Evolutionary conservation across 2,329 filamentous ascomycete species (phyloP).

Genomic region (Coniochaeta pulveracea): DNA sequence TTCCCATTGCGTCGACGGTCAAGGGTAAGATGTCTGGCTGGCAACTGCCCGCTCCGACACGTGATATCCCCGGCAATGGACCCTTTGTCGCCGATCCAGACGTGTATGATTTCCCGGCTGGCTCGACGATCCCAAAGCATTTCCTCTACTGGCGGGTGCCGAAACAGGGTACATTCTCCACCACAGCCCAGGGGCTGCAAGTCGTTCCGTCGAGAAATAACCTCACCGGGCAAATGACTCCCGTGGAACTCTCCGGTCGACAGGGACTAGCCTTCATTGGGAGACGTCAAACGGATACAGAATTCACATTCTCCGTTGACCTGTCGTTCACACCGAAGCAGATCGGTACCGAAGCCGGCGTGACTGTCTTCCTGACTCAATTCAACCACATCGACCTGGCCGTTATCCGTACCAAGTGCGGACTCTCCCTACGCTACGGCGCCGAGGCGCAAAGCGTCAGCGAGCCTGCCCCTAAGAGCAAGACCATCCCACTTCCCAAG

Average conservation of each 20-base stretch:
- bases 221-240: conserved; percentile 13
- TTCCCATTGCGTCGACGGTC: conserved; percentile 32
- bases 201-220: conserved; percentile 17
- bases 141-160: conserved; percentile 22
- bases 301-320: conserved; percentile 20
- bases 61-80: conserved; percentile 24
- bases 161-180: conserved; percentile 12
- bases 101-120: conserved; percentile 28
- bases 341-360: conserved; percentile 19
- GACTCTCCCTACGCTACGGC: conserved; percentile 11
- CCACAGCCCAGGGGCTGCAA: conserved; percentile 12
- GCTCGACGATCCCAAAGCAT: conserved; percentile 14
- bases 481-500: conserved; percentile 11
- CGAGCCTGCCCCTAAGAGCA: conserved; percentile 5
- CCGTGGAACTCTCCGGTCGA: conserved; percentile 12
- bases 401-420: conserved; percentile 10
- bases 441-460: conserved; percentile 5
- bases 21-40: conserved; percentile 30
- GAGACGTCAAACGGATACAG: conserved; percentile 18
- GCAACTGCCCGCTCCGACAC: conserved; percentile 22
- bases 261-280: conserved; percentile 18
- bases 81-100: conserved; percentile 31
- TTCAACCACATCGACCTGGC: conserved; percentile 20
- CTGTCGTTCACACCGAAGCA: conserved; percentile 14
- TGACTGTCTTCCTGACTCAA: conserved; percentile 22